Base-by-base conservation (phyloP, 108 stramenopile genomes). In the Chaetoceros muelleri region DNA sequence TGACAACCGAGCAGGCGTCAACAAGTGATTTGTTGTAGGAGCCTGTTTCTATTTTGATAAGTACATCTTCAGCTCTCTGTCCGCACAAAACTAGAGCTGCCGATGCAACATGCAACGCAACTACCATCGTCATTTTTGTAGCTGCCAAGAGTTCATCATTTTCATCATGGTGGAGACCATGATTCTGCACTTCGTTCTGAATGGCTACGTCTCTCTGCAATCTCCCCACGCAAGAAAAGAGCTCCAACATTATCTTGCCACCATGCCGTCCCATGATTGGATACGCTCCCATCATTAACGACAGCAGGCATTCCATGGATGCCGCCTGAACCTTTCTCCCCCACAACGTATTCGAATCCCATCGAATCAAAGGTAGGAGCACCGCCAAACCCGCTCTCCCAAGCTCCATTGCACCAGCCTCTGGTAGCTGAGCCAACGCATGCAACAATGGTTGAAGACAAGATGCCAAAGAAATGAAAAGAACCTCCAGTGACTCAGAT, bases 191-290 rank as follows among this genome's bases (percentile, higher is more conserved):
- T 7, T 73, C 65, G 10, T 29, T 25, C 60, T 66, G 44, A 50
- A 61, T 46, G 26, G 26, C 30, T 17, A 40, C 30, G 49, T 62
- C 65, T 27, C 61, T 61, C 31, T 62, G 54, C 3, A 52, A 24
- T 31, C 65, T 57, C 19, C 69, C 69, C 0, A 74, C 40, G 28
- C 69, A 57, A 24, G 56, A 53, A 30, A 81, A 53, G 20, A 81
- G 44, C 51, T 73, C 74, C 2, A 51, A 55, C 54, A 82, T 76
- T 52, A 86, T 76, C 46, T 86, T 86, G 1, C 71, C 66, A 1
- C 79, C 81, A 53, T 86, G 85, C 21, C 56, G 61, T 1, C 66
- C 58, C 78, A 87, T 77, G 20, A 83, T 71, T 2, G 79, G 81
- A 61, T 75, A 70, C 8, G 81, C 74, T 13, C 71, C 79, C 19